Evolutionary conservation across 345 rosid species (phyloP).

Genomic region (Syzygium aromaticum): DNA sequence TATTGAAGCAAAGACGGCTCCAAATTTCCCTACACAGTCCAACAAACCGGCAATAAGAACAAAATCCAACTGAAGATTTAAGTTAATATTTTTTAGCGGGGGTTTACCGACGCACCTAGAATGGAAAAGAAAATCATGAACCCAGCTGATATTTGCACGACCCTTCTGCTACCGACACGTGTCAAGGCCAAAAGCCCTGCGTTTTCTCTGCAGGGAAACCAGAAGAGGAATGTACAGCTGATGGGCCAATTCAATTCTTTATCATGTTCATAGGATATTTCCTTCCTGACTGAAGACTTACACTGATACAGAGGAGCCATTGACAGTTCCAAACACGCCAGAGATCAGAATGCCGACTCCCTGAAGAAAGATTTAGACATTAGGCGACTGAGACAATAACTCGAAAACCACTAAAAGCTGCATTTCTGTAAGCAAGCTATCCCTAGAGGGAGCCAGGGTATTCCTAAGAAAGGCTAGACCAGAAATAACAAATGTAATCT

Average conservation of each 20-base stretch:
- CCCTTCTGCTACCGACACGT: conserved; percentile 88
- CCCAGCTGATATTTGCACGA: conserved; percentile 96
- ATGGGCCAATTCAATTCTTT: background rate
- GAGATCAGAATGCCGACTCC: conserved; percentile 87
- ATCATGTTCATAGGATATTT: background rate
- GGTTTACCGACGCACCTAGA: conserved; percentile 41
- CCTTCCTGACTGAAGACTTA: conserved; percentile 33
- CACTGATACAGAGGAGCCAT: conserved; percentile 92
- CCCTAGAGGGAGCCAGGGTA: background rate
- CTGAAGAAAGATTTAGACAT: conserved; percentile 22
- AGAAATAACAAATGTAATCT: background rate
- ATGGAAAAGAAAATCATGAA: conserved; percentile 97
- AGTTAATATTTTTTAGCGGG: background rate
- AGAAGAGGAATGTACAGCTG: background rate
- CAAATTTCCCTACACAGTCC: conserved; percentile 70
- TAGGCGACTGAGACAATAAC: background rate
- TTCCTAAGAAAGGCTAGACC: background rate
- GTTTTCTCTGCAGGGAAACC: conserved; percentile 57
- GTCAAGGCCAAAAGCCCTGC: conserved; percentile 92
- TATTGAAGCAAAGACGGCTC: conserved; percentile 93
- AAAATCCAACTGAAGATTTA: background rate
- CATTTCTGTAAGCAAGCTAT: background rate
- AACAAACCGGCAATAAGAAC: background rate
- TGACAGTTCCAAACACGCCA: conserved; percentile 91
- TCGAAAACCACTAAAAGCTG: background rate